Evolutionary conservation across 1,284 basidiomycete species (phyloP).

Genomic region (Phlebopus sp.): DNA sequence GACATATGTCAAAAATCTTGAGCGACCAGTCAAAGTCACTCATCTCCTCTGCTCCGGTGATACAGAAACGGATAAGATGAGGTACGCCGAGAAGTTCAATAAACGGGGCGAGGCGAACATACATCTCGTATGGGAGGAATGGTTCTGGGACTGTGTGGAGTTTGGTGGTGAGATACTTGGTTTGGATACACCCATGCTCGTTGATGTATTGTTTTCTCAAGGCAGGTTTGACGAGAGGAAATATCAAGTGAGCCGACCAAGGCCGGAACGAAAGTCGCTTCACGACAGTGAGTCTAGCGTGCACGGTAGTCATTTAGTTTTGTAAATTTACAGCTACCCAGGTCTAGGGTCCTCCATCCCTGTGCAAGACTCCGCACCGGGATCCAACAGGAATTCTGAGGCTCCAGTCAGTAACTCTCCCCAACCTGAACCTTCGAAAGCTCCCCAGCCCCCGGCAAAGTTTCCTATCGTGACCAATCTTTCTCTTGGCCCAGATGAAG

Average conservation of each 20-base stretch:
- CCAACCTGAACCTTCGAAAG: slow-evolving; percentile 1
- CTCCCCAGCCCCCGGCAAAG: slow-evolving; percentile 12
- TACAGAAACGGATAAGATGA: slow-evolving; percentile 61
- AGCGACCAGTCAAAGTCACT: slow-evolving; percentile 66
- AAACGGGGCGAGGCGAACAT: slow-evolving; percentile 60
- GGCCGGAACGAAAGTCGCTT: slow-evolving; percentile 48
- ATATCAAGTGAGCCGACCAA: slow-evolving; percentile 58
- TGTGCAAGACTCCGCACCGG: slow-evolving; percentile 16
- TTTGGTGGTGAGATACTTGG: slow-evolving; percentile 50
- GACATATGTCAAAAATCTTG: slow-evolving; percentile 56
- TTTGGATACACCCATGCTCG: background rate
- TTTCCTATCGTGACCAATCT: slow-evolving; percentile 24
- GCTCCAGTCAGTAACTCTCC: slow-evolving; percentile 8
- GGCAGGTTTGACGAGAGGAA: slow-evolving; percentile 49
- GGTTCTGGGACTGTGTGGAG: slow-evolving; percentile 79
- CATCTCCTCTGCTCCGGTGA: slow-evolving; percentile 58
- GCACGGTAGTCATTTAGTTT: background rate
- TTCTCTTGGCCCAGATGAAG: slow-evolving; percentile 24
- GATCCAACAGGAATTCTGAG: slow-evolving; percentile 12
- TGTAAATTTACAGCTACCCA: slow-evolving; percentile 14
- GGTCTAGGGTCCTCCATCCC: slow-evolving; percentile 13
- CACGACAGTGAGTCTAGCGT: slow-evolving; percentile 29
- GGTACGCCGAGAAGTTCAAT: slow-evolving; percentile 68
- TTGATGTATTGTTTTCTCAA: slow-evolving; percentile 14
- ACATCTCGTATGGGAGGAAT: slow-evolving; percentile 78